These are phyloP conservation scores for Cladosporium sp. DNA, from an alignment of 2,329 filamentous ascomycete genomes.

Conservation along the genomic window DNA sequence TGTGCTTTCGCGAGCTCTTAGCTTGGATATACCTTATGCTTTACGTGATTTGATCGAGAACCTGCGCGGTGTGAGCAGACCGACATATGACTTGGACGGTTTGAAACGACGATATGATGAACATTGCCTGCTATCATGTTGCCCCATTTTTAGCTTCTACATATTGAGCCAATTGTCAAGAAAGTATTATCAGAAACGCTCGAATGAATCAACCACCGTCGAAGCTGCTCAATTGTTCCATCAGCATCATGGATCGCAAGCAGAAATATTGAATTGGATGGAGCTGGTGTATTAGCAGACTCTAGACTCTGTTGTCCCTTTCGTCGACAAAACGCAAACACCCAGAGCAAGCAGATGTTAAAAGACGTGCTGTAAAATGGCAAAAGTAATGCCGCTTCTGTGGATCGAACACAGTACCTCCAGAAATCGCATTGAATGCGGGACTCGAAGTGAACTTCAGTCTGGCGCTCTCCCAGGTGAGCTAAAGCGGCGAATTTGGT, in stretches of 20 bases:
- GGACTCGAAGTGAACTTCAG: constrained; percentile 34
- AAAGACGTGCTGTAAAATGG: neutral
- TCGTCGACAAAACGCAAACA: neutral
- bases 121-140: neutral
- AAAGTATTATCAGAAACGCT: neutral
- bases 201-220: neutral
- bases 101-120: neutral
- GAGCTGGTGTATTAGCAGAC: neutral
- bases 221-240: neutral
- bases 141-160: neutral
- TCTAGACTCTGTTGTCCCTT: neutral
- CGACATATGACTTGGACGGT: neutral
- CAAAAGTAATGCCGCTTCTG: constrained; percentile 35
- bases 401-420: constrained; percentile 44
- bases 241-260: too few relatives aligned
- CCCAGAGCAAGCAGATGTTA: neutral
- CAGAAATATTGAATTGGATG: neutral
- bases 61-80: neutral
- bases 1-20: constrained; percentile 63
- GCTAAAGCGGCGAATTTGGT: constrained; percentile 36
- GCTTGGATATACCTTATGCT: neutral
- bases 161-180: neutral
- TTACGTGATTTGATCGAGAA: neutral
- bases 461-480: constrained; percentile 44
- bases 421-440: constrained; percentile 38